Percentiles rank a stretch among this genome's conserved stretches.
phyloP scores from a whole-genome alignment of 2,329 filamentous ascomycete genomes.

The Aurifilum marmelostoma region DNA sequence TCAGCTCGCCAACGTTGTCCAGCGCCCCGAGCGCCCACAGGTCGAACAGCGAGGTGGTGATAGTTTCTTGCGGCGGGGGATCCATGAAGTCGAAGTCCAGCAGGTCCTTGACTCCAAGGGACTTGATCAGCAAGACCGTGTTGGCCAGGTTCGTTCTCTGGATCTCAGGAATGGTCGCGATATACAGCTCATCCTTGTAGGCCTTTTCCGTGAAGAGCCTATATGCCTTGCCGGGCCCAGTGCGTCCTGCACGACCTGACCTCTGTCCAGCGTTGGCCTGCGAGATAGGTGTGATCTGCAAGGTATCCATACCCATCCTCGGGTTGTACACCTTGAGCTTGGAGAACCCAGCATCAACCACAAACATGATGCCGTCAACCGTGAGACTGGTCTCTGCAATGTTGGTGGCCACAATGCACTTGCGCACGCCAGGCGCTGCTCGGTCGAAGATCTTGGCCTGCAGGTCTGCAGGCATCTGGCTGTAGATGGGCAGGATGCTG shows the following conservation, averaged over 20 bases:
- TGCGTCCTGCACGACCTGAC: conserved; percentile 90
- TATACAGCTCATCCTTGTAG: conserved; percentile 93
- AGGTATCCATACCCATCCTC: conserved; percentile 98
- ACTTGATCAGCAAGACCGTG: conserved; percentile 92
- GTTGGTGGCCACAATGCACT: conserved; percentile 97
- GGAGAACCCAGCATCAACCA: conserved; percentile 93
- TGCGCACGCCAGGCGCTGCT: conserved; percentile 86
- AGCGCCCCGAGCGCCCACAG: conserved; percentile 94
- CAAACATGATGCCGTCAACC: conserved; percentile 98
- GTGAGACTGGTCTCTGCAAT: conserved; percentile 98
- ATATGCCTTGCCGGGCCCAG: conserved; percentile 93
- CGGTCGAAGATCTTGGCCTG: conserved; percentile 98
- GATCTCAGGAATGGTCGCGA: conserved; percentile 96
- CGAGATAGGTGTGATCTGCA: conserved; percentile 96
- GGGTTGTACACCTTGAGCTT: conserved; percentile 99
- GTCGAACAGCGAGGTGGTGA: conserved; percentile 95
- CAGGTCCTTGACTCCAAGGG: conserved; percentile 88
- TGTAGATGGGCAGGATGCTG: conserved; percentile 96
- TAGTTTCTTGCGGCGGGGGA: conserved; percentile 95
- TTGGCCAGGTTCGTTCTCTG: conserved; percentile 96
- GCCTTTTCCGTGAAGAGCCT: conserved; percentile 93
- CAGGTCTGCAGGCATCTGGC: conserved; percentile 97
- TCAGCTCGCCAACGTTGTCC: conserved; percentile 92
- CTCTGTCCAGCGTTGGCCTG: conserved; percentile 95
- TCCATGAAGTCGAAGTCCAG: conserved; percentile 99